These are phyloP conservation scores for Colletotrichum camelliae DNA, from an alignment of 2,329 filamentous ascomycete genomes.

Conservation along the genomic window DNA sequence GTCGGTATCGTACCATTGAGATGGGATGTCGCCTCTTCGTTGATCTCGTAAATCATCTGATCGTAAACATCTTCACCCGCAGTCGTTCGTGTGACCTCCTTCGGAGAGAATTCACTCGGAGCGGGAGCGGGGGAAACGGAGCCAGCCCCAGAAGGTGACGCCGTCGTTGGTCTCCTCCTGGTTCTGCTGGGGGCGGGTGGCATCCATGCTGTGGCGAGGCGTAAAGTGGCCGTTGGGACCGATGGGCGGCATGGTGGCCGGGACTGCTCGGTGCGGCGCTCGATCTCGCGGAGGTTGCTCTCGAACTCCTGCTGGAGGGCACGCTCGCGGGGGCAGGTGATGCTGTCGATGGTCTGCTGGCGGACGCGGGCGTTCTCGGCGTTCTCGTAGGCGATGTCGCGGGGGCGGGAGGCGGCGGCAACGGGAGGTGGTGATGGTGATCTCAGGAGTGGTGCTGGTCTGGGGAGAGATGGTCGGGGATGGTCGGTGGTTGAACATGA, in stretches of 20 bases:
- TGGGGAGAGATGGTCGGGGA: not conserved
- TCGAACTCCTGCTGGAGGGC: not conserved
- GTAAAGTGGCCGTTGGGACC: not conserved
- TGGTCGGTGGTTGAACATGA: not conserved
- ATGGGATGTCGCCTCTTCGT: not conserved
- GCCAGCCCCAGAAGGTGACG: not conserved
- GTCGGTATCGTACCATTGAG: not conserved
- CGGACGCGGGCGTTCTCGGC: not conserved
- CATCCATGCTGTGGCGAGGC: not conserved
- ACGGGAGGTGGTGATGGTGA: not conserved
- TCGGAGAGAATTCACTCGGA: not conserved
- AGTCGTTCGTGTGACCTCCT: not conserved
- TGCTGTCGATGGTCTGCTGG: not conserved
- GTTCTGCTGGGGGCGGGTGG: not conserved
- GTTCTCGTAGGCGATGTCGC: not conserved
- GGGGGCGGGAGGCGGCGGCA: not conserved
- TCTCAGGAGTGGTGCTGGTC: not conserved
- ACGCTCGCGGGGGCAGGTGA: not conserved
- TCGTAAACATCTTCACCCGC: not conserved
- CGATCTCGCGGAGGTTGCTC: not conserved
- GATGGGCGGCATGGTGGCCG: not conserved
- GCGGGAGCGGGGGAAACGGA: not conserved
- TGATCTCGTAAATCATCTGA: not conserved
- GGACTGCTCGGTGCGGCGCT: not conserved
- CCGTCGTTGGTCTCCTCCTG: not conserved